phyloP scores from a whole-genome alignment of 352 stramenopile genomes.

The Phytophthora sansomeana region DNA sequence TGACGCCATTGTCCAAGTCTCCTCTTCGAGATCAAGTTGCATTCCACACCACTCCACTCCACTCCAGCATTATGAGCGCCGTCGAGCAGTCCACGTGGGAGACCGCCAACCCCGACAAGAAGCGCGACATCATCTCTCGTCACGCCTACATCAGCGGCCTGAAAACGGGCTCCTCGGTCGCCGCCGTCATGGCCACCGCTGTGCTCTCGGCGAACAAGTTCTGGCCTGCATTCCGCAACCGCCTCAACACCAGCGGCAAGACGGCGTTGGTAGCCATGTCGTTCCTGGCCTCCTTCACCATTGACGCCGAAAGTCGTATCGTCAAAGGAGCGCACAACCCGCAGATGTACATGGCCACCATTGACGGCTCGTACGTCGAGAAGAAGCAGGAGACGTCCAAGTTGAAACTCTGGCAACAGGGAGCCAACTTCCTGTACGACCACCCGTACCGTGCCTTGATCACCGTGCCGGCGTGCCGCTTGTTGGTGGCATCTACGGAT shows the following conservation, averaged over 20 bases:
- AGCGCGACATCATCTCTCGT: constrained; percentile 72
- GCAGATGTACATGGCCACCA: constrained; percentile 63
- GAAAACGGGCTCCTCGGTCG: constrained; percentile 50
- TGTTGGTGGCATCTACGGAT: constrained; percentile 79
- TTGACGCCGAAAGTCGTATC: constrained; percentile 71
- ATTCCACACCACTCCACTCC: not conserved
- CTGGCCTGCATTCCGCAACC: constrained; percentile 73
- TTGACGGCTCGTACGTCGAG: constrained; percentile 59
- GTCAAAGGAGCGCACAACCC: constrained; percentile 74
- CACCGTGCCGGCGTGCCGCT: constrained; percentile 61
- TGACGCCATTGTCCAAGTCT: constrained; percentile 25
- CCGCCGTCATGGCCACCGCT: constrained; percentile 34
- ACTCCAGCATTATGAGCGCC: constrained; percentile 22
- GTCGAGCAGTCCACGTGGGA: constrained; percentile 33
- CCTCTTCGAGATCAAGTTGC: constrained; percentile 22
- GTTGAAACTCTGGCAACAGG: constrained; percentile 66
- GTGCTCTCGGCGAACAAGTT: constrained; percentile 66
- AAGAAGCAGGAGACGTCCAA: constrained; percentile 41
- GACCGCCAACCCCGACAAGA: constrained; percentile 50
- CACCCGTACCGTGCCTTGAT: constrained; percentile 75
- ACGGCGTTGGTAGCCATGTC: constrained; percentile 72
- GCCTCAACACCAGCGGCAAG: constrained; percentile 78
- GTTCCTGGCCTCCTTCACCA: constrained; percentile 68
- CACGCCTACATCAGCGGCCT: constrained; percentile 72
- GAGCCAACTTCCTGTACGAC: constrained; percentile 84